These are phyloP conservation scores for Hygrocybe coccinea DNA, from an alignment of 768 basidiomycete genomes.

Conservation along the genomic window DNA sequence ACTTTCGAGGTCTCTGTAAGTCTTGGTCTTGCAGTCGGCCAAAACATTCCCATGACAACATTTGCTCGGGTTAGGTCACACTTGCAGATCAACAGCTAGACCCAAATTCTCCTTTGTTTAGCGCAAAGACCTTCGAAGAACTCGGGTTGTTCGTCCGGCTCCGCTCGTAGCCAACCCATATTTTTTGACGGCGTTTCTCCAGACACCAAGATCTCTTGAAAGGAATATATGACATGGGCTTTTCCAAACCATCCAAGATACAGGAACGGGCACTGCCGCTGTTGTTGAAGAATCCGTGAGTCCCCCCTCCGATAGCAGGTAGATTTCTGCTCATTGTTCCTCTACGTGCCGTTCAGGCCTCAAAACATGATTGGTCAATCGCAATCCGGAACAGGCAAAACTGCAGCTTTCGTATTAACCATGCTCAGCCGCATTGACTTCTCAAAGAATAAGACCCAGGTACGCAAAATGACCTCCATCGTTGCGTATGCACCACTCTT, in stretches of 20 bases:
- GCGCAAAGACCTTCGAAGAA: slow-evolving; percentile 91
- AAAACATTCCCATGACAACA: slow-evolving; percentile 3
- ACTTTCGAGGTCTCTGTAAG: slow-evolving; percentile 78
- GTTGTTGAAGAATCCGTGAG: slow-evolving; percentile 84
- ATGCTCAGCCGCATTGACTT: slow-evolving; percentile 96
- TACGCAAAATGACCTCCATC: slow-evolving; percentile 23
- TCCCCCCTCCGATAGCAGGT: slow-evolving; percentile 12
- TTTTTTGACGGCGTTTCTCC: background rate
- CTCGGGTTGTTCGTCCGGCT: slow-evolving; percentile 73
- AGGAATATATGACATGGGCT: slow-evolving; percentile 92
- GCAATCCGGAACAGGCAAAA: slow-evolving; percentile 98
- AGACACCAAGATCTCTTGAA: slow-evolving; percentile 86
- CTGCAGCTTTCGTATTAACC: slow-evolving; percentile 94
- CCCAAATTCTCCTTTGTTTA: slow-evolving; percentile 92
- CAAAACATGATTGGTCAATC: slow-evolving; percentile 99
- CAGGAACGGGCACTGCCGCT: slow-evolving; percentile 95
- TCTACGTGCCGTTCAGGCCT: slow-evolving; percentile 51
- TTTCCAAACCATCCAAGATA: slow-evolving; percentile 97
- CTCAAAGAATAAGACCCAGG: slow-evolving; percentile 76
- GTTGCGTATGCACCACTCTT: background rate
- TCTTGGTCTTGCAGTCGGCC: background rate
- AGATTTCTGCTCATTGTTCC: background rate
- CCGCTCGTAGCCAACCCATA: background rate
- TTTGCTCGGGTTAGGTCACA: slow-evolving; percentile 60
- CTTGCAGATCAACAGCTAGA: slow-evolving; percentile 94